phyloP scores from a whole-genome alignment of 371 early-diverging fungal genomes.

The Rhizoclosmatium hyalinum region DNA sequence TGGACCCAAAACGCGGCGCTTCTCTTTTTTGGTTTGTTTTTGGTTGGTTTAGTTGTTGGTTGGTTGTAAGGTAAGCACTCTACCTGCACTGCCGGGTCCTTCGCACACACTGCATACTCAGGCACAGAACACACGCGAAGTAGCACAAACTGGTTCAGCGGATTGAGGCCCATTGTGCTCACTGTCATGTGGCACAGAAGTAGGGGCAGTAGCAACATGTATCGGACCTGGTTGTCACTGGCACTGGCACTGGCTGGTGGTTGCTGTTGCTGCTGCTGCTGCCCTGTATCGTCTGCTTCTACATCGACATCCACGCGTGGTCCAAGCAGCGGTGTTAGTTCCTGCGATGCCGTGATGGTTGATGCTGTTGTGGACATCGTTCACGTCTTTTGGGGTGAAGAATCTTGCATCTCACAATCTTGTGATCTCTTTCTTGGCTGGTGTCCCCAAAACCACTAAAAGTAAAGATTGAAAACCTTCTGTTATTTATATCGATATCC shows the following conservation, averaged over 20 bases:
- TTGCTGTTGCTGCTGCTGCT: background rate
- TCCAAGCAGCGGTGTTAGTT: background rate
- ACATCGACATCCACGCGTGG: background rate
- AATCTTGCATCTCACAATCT: background rate
- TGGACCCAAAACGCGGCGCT: constrained; percentile 36
- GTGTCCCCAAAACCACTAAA: no score
- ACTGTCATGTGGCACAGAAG: constrained; percentile 23
- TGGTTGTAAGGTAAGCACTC: background rate
- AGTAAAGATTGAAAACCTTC: no score
- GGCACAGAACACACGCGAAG: constrained; percentile 4
- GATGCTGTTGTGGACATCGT: background rate
- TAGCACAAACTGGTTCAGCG: constrained; percentile 22
- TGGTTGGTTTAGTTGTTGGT: background rate
- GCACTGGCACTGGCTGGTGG: background rate
- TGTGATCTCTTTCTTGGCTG: background rate
- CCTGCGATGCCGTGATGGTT: background rate
- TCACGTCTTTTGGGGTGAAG: no score
- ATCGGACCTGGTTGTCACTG: background rate
- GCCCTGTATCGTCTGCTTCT: background rate
- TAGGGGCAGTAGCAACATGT: constrained; percentile 21
- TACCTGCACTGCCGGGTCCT: constrained; percentile 12
- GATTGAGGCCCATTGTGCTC: constrained; percentile 24
- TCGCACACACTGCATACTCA: constrained; percentile 13
- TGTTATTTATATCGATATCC: no score
- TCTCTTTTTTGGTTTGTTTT: background rate